These are phyloP conservation scores for Pseudozyma tsukubaensis DNA, from an alignment of 1,284 basidiomycete species.

Conservation along the genomic window DNA sequence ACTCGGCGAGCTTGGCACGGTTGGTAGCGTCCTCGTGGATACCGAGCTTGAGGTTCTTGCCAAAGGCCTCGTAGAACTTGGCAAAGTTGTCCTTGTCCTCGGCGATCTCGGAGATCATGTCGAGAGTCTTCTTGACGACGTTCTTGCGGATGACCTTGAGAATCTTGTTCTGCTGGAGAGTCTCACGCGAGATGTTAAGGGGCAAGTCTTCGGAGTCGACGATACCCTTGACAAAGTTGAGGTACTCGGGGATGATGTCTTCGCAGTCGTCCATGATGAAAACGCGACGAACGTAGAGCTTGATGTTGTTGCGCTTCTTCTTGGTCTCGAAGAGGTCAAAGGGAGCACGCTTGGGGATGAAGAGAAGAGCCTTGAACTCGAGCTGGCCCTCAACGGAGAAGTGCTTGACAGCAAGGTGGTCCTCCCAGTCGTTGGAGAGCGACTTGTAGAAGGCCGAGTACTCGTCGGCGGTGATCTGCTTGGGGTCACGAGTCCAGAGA, in stretches of 20 bases:
- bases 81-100: slow-evolving; percentile 99
- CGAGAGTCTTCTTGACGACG: slow-evolving; percentile 96
- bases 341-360: slow-evolving; percentile 80
- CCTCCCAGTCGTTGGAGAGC: slow-evolving; percentile 98
- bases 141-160: slow-evolving; percentile 92
- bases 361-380: slow-evolving; percentile 98
- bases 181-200: slow-evolving; percentile 99
- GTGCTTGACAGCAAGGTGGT: slow-evolving; percentile 99
- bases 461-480: slow-evolving; percentile 91
- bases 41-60: slow-evolving; percentile 78
- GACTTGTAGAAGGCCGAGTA: slow-evolving; percentile 99
- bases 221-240: slow-evolving; percentile 95
- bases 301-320: slow-evolving; percentile 99
- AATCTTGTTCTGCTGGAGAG: slow-evolving; percentile 99
- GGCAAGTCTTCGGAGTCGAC: slow-evolving; percentile 99
- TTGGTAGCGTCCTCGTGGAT: slow-evolving; percentile 99
- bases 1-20: slow-evolving; percentile 98
- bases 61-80: slow-evolving; percentile 92
- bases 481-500: slow-evolving; percentile 97
- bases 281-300: slow-evolving; percentile 99
- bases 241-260: slow-evolving; percentile 99
- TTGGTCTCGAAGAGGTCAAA: slow-evolving; percentile 99
- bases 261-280: slow-evolving; percentile 99
- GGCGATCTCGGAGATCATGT: slow-evolving; percentile 93
- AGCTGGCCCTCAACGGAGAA: slow-evolving; percentile 99